Evolutionary conservation across 768 basidiomycete genomes (phyloP), one percentile per base, ranked within the genome.

Genomic region (Stropharia rugosoannulata): DNA sequence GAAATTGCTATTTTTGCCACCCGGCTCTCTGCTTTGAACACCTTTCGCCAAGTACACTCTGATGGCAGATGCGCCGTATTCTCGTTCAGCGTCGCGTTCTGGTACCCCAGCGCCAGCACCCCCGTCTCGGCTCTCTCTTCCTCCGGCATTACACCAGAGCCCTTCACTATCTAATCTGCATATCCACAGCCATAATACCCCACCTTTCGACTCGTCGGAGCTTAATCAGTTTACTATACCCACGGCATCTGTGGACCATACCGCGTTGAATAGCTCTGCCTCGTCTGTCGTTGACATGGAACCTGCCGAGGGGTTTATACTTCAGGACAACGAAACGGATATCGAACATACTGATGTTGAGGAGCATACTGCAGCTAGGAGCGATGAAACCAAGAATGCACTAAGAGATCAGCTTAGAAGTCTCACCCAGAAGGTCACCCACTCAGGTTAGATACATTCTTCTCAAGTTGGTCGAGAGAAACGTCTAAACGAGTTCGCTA

Each of bases 381-480:
- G 75, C 37, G 87, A 84, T 61, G 80, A 80, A 45, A 82, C 82
- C 49, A 87, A 85, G 73, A 83, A 80, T 67, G 72, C 68, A 22
- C 71, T 92, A 40, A 80, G 90, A 45, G 89, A 90, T 58, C 87
- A 91, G 56, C 69, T 92, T 35, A 78, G 87, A 67, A 90, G 88
- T 2, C 70, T 93, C 51, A 85, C 70, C 61, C 76, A 76, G 55
- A 78, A 76, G 65, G 75, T 73, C 38, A 75, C 77, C 15, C 75
- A 73, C 45, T 60, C 78, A 69, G 86, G 85, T 85, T 55, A 57
- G 72, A 54, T 29, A 39, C 12, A 25, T 42, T 45, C 36, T 25
- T 37, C 35, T 18, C 18, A 7, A 13, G 19, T 36, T 18, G 27
- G 37, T 11, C 22, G 35, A 37, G 8, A 16, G 39, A 27, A 13